A percentile compares a stretch with the other conserved stretches of the same genome.
phyloP scores from a whole-genome alignment of 2,329 filamentous ascomycete genomes.

The Tolypocladium amazonense region DNA sequence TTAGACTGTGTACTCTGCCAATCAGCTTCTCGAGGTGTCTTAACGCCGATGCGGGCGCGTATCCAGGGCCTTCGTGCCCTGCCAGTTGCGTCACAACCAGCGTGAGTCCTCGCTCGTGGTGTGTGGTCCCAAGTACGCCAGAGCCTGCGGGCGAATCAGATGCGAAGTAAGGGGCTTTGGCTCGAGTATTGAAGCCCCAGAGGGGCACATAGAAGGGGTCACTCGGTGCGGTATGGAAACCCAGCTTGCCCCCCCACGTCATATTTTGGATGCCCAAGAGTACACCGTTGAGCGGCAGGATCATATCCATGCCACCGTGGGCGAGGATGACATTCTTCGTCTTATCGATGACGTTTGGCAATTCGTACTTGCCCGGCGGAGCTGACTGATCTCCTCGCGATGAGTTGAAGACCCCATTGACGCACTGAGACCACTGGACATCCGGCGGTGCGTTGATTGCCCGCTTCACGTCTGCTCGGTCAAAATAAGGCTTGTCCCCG shows the following conservation, averaged over 20 bases:
- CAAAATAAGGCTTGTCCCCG: conserved; percentile 64
- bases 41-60: conserved; percentile 57
- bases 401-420: conserved; percentile 3
- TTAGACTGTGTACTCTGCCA: conserved; percentile 52
- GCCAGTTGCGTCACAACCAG: conserved; percentile 52
- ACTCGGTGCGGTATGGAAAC: conserved; percentile 51
- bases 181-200: conserved; percentile 16
- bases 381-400: conserved; percentile 11
- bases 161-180: conserved; percentile 34
- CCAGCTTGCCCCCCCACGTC: conserved; percentile 63
- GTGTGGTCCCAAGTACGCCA: conserved; percentile 58
- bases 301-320: conserved; percentile 60
- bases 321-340: conserved; percentile 65
- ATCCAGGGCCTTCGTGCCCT: conserved; percentile 62
- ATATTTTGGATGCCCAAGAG: conserved; percentile 69
- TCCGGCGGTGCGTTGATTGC: conserved; percentile 52
- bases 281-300: conserved; percentile 58
- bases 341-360: conserved; percentile 63
- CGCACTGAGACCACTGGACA: conserved; percentile 8
- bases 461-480: conserved; percentile 56
- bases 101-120: conserved; percentile 68
- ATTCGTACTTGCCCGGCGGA: conserved; percentile 43
- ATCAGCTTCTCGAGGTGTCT: conserved; percentile 67
- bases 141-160: conserved; percentile 41
- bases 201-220: conserved; percentile 58